phyloP scores from a whole-genome alignment of 139 green algal genomes.

The Tetraselmis striata region DNA sequence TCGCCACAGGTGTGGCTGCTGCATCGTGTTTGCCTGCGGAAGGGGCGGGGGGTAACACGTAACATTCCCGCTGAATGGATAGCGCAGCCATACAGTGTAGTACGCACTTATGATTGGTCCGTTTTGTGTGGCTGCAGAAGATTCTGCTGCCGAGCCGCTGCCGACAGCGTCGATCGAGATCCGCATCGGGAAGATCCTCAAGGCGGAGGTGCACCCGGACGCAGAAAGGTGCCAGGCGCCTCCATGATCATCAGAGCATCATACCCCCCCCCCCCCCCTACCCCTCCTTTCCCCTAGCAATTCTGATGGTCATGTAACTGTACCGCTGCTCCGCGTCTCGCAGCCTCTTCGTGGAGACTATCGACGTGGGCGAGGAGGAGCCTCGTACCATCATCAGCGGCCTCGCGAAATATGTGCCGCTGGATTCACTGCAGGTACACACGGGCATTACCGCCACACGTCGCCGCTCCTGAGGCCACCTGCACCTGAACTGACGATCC shows the following conservation, averaged over 20 bases:
- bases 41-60: no score
- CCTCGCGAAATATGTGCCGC: constrained; percentile 68
- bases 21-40: no score
- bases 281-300: no score
- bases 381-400: constrained; percentile 76
- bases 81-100: no score
- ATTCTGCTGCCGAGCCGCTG: constrained; percentile 11
- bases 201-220: constrained; percentile 53
- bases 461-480: neutral
- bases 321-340: neutral
- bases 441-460: neutral
- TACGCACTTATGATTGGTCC: no score
- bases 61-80: no score
- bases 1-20: neutral
- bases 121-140: no score
- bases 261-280: no score
- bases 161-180: constrained; percentile 39
- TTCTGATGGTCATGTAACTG: no score
- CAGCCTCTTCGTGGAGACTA: constrained; percentile 72
- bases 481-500: neutral
- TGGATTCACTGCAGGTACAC: constrained; percentile 56
- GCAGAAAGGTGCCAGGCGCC: constrained; percentile 60
- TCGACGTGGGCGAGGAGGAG: constrained; percentile 77
- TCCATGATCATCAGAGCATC: no score
- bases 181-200: constrained; percentile 56